Base-by-base conservation (phyloP, 2,329 filamentous ascomycete species). In the Aspergillus fumigatus region DNA sequence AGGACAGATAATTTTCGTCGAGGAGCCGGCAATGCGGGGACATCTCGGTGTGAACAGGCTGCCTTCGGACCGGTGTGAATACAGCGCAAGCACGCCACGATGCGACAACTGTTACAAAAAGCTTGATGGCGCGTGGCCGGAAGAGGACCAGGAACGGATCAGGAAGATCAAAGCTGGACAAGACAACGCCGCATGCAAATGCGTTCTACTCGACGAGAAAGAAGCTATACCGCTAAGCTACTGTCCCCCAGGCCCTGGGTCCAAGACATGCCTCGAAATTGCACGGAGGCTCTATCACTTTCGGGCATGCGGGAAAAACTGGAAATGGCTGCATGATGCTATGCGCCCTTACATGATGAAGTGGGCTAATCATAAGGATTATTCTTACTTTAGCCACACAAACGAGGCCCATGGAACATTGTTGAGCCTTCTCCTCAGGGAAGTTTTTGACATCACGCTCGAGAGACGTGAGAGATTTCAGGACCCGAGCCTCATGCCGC, bases 371-470 rank as follows among this genome's bases (percentile, higher is more conserved):
- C 32, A 35, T 35, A 14, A 6, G 17, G 4, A 17, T 35, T 14
- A 17, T 35, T 14, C 14, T 35, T 35, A 35, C 49, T 59, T 70
- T 7, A 57, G 60, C 0, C 63, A 68, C 53, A 66, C 62, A 4
- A 70, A 72, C 45, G 71, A 73, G 48, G 50, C 51, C 1, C 68
- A 72, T 47, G 66, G 69, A n/a, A 73, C 72, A 3, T 27, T 67
- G 23, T 52, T 74, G 19, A 73, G 70, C 54, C 63, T 74, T 19
- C 61, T 74, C 8, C 59, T 75, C 8, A 59, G 70, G 35, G 72
- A 71, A 25, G 66, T 74, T 1, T 65, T 73, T 45, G 72, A 74
- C 48, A 69, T 73, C 23, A 73, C 72, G 1, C 66, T 74, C 4
- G 58, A 64, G 6, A 61, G 68, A 51, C 70, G 71, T 17, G 49